Evolutionary conservation across 352 stramenopile species (phyloP), one percentile per base, ranked within the genome.

Genomic region (Pythium dissimile): DNA sequence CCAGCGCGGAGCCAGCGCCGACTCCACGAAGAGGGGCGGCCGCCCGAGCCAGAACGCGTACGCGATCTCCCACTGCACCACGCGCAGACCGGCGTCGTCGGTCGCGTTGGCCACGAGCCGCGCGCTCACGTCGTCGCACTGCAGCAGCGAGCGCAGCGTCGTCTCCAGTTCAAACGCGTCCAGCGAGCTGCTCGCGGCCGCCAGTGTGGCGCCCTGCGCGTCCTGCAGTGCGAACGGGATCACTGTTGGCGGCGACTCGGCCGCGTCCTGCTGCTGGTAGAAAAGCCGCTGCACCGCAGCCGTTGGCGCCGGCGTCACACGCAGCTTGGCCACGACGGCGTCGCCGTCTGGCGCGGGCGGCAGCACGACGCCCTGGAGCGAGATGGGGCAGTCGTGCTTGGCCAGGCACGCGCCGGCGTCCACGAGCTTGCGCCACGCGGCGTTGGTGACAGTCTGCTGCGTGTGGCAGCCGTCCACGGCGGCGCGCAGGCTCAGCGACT

Each of bases 381-480:
- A 76, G 9, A 87, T 50, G 24, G 67, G 64, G 39, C 77, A 87
- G 4, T 57, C 39, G 21, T 54, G 49, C 16, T 67, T 66, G 24
- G 72, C 80, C 52, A 75, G 84, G 39, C 77, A 87, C 27, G 74
- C 74, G 24, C 74, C 84, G 0, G 77, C 77, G 10, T 69, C 69
- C 20, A 83, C 67, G n/a, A 87, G 66, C 54, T 72, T 68, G 1
- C 67, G 62, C 77, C 77, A 84, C 23, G 66, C 71, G 2, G 58
- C 23, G 5, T 56, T 37, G n/a, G 65, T 77, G 16, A 73, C 69
- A 32, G 68, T 47, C 7, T 65, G 26, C 26, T 37, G 18, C 13
- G 56, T 38, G 41, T 73, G 54, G 43, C 77, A 87, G 3, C 56
- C 35, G 20, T 52, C 58, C 18, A 87, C 53, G 1, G 72, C 74